Base-by-base conservation (phyloP, 1,284 basidiomycete species). In the Ceratobasidium sp. region DNA sequence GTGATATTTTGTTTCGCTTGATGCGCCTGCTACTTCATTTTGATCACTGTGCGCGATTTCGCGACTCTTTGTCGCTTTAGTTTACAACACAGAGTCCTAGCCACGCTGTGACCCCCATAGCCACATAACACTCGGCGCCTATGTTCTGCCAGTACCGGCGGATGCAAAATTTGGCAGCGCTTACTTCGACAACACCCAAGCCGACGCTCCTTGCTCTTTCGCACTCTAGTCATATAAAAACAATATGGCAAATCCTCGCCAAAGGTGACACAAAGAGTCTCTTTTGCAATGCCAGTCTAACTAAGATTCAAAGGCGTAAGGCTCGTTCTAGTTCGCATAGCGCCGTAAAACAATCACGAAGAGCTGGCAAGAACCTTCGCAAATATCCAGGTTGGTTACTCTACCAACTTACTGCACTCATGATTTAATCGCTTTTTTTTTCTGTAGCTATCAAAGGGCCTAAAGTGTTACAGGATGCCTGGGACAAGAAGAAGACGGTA, bases 401-500 rank as follows among this genome's bases (percentile, higher is more conserved):
- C 32, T 29, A 64, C 9, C 34, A 76, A 29, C 37, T 68, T 64
- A 4, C 57, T 15, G 15, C 57, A 43, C 22, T 40, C 15, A 1
- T 59, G 22, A 51, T 61, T 61, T 49, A 44, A 69, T 9, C 32
- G 25, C 46, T 29, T 22, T 32, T 49, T 64, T 52, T 43, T 22
- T 78, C 46, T 52, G 64, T 80, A 95, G 93, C 92, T 15, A 91
- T 98, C 77, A 90, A 91, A 77, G 96, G 94, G 0, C 94, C 96
- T 1, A 92, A 93, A 82, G 86, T 89, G 19, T 86, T 98, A 76
- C 93, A 94, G 82, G 91, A 94, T 64, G 90, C 90, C 68, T 98
- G 97, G 96, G 94, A 98, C 84, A 90, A 90, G 80, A 88, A 86
- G 78, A 95, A 95, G 86, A 99, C 97, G 7, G 92, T 97, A 34